Percentiles rank a stretch among this genome's conserved stretches.
These are phyloP conservation scores for Metahyphopichia silvanorum DNA, from an alignment of 805 yeast genomes.

Conservation along the genomic window DNA sequence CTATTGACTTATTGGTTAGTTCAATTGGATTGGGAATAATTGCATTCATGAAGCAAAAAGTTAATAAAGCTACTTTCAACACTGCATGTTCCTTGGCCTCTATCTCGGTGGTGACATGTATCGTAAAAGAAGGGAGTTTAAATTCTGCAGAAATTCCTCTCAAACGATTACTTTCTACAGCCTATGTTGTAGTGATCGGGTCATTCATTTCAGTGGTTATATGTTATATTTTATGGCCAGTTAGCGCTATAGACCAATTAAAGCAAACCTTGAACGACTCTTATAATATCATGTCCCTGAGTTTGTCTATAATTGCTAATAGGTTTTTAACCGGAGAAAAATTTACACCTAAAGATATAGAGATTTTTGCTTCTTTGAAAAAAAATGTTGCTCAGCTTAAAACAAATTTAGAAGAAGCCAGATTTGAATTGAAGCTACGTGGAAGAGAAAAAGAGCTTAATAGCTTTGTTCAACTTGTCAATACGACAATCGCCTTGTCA, in stretches of 20 bases:
- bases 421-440: conserved; percentile 51
- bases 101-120: conserved; percentile 64
- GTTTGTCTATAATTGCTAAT: conserved; percentile 44
- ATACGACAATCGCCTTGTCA: conserved; percentile 48
- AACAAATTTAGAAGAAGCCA: conserved; percentile 51
- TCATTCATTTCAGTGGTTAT: conserved; percentile 54
- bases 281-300: conserved; percentile 49
- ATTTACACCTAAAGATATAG: conserved; percentile 36
- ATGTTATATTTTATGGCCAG: conserved; percentile 66
- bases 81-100: conserved; percentile 80
- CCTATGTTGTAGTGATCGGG: conserved; percentile 59
- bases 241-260: conserved; percentile 47
- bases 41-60: conserved; percentile 66
- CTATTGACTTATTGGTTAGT: conserved; percentile 51
- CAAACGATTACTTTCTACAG: conserved; percentile 49
- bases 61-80: conserved; percentile 66
- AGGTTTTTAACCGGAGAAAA: conserved; percentile 50
- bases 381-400: conserved; percentile 37
- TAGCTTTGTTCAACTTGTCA: conserved; percentile 44
- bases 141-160: conserved; percentile 58
- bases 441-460: conserved; percentile 58
- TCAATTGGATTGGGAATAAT: conserved; percentile 60
- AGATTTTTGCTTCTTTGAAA: conserved; percentile 36
- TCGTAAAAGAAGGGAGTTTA: conserved; percentile 69
- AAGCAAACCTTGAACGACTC: conserved; percentile 47